These are phyloP conservation scores for Lecanicillium sp. DNA, from an alignment of 2,329 filamentous ascomycete genomes.

Conservation along the genomic window DNA sequence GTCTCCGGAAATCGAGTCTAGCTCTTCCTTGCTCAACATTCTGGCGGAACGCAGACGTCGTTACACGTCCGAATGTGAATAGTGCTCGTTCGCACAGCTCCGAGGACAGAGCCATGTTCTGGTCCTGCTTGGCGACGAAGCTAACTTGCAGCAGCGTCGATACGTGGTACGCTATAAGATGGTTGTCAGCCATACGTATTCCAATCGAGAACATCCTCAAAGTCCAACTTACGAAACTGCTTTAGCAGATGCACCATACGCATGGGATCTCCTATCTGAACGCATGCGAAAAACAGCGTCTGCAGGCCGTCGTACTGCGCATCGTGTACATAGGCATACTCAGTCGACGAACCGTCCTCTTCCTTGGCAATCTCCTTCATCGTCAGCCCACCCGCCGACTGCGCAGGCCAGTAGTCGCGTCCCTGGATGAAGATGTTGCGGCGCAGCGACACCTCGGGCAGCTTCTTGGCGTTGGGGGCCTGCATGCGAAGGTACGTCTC, in stretches of 20 bases:
- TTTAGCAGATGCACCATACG: slow-evolving; percentile 68
- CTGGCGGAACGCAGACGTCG: slow-evolving; percentile 73
- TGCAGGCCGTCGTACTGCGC: slow-evolving; percentile 68
- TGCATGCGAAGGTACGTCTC: slow-evolving; percentile 50
- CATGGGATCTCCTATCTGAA: slow-evolving; percentile 80
- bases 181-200: too few species aligned
- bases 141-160: slow-evolving; percentile 91
- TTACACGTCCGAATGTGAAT: slow-evolving; percentile 86
- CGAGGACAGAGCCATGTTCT: slow-evolving; percentile 77
- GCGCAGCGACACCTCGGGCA: slow-evolving; percentile 65
- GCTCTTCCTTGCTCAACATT: slow-evolving; percentile 73
- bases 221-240: slow-evolving; percentile 29
- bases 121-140: slow-evolving; percentile 84
- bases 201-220: too few species aligned
- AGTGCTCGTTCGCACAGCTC: slow-evolving; percentile 87
- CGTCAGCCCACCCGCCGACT: slow-evolving; percentile 71
- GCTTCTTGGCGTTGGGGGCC: slow-evolving; percentile 47
- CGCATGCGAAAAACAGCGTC: slow-evolving; percentile 66
- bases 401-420: slow-evolving; percentile 79
- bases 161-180: slow-evolving; percentile 72
- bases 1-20: slow-evolving; percentile 70
- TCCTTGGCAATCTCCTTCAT: slow-evolving; percentile 58
- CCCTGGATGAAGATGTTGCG: slow-evolving; percentile 82
- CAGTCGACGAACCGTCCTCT: slow-evolving; percentile 47
- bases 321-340: slow-evolving; percentile 77